Evolutionary conservation across 495 filamentous ascomycete species (phyloP).

Genomic region (Aspergillus bertholletiae): DNA sequence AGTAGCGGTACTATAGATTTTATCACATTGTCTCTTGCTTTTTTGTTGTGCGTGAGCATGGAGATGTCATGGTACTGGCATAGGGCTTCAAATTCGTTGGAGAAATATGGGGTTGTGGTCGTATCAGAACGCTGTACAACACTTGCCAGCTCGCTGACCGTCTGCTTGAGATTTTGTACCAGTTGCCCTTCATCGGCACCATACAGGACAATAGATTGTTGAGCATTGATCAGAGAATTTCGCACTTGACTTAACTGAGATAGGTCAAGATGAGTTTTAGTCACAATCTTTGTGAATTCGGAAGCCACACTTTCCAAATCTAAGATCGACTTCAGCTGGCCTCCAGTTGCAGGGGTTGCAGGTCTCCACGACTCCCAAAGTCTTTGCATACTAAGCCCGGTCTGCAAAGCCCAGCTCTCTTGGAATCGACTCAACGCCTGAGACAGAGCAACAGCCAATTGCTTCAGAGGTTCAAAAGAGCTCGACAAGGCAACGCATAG

Average conservation of each 20-base stretch:
- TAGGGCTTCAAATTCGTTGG: constrained; percentile 61
- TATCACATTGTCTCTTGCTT: constrained; percentile 14
- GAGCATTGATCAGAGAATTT: constrained; percentile 41
- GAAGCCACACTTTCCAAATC: constrained; percentile 67
- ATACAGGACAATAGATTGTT: constrained; percentile 36
- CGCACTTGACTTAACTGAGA: constrained; percentile 37
- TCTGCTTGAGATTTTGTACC: constrained; percentile 47
- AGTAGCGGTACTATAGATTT: constrained; percentile 36
- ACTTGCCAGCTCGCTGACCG: constrained; percentile 54
- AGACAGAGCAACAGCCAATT: constrained; percentile 33
- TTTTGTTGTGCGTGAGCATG: constrained; percentile 14
- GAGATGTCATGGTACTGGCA: constrained; percentile 57
- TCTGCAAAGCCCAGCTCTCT: constrained; percentile 56
- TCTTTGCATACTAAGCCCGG: constrained; percentile 78
- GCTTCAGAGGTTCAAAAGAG: constrained; percentile 20
- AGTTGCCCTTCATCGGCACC: constrained; percentile 36
- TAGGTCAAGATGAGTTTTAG: constrained; percentile 39
- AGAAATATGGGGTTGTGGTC: constrained; percentile 47
- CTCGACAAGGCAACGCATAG: constrained; percentile 29
- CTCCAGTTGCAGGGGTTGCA: constrained; percentile 50
- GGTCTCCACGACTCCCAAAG: constrained; percentile 77
- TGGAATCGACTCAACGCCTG: constrained; percentile 45
- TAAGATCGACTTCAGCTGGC: constrained; percentile 47
- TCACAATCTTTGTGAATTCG: constrained; percentile 63
- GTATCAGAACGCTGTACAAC: constrained; percentile 34